Evolutionary conservation across 371 early-diverging fungal genomes (phyloP).

Genomic region (Thermomucor indicae-seudaticae): DNA sequence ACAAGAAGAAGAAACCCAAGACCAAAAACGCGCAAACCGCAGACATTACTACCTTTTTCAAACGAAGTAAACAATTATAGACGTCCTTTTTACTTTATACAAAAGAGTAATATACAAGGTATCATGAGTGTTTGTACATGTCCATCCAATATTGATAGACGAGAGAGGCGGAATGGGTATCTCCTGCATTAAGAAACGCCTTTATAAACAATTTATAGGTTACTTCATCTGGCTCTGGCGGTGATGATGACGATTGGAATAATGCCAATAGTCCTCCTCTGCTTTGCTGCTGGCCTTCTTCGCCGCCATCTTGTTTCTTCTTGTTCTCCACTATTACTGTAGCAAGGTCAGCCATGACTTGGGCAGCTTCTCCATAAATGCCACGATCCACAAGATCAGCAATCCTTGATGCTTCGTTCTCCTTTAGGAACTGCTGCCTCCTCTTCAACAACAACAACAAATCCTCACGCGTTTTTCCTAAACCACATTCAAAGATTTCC

Average conservation of each 20-base stretch:
- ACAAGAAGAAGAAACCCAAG: not conserved
- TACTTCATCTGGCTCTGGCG: slow-evolving; percentile 17
- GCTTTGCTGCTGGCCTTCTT: not conserved
- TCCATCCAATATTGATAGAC: slow-evolving; percentile 6
- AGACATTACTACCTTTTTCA: too few relatives aligned
- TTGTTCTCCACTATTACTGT: not conserved
- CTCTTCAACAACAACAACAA: too few relatives aligned
- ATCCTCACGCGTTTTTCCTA: slow-evolving; percentile 16
- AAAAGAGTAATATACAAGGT: not conserved
- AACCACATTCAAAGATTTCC: slow-evolving; percentile 29
- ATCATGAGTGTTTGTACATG: slow-evolving; percentile 3
- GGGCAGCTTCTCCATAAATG: too few relatives aligned
- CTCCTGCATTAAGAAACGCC: slow-evolving; percentile 25
- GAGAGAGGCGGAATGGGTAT: slow-evolving; percentile 20
- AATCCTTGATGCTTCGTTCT: not conserved
- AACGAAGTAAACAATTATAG: too few relatives aligned
- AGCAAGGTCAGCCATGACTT: too few relatives aligned
- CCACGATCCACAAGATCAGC: too few relatives aligned
- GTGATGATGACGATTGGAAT: slow-evolving; percentile 10
- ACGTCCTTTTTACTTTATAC: not conserved
- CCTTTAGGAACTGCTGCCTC: not conserved
- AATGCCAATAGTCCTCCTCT: slow-evolving; percentile 2
- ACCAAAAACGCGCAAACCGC: not conserved
- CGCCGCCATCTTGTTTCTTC: not conserved
- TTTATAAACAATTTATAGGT: slow-evolving; percentile 37